A percentile compares a stretch with the other conserved stretches of the same genome.
Evolutionary conservation across 257 asterid species (phyloP).

Genomic region (Catharanthus roseus): DNA sequence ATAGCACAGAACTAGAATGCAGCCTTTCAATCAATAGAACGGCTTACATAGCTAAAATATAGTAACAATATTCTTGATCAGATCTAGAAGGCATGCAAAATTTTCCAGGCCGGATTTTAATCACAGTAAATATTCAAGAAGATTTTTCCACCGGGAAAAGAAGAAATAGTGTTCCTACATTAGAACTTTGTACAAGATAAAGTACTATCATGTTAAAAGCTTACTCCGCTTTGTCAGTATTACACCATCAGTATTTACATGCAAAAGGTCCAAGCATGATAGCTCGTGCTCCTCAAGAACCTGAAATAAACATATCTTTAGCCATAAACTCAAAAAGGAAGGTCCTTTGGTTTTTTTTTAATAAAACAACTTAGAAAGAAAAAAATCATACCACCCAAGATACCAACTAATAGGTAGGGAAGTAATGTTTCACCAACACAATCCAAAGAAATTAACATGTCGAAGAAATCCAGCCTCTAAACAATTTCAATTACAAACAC

Average conservation of each 20-base stretch:
- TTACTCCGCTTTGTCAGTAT: slow-evolving; percentile 83
- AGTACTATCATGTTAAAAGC: slow-evolving; percentile 15
- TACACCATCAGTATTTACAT: slow-evolving; percentile 68
- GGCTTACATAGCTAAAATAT: not conserved
- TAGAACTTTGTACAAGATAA: not conserved
- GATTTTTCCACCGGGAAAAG: not conserved
- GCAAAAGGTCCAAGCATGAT: slow-evolving; percentile 73
- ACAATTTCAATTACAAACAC: slow-evolving; percentile 11
- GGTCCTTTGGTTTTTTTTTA: not conserved
- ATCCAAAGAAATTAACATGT: not conserved
- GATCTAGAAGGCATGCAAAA: not conserved
- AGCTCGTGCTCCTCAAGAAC: slow-evolving; percentile 82
- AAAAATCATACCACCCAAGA: not conserved
- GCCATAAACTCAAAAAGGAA: slow-evolving; percentile 9
- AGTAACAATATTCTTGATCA: not conserved
- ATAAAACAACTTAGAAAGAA: not conserved
- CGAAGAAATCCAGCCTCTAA: not conserved
- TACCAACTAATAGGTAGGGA: not conserved
- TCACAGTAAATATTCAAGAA: not conserved
- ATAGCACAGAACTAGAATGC: not conserved
- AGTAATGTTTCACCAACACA: not conserved
- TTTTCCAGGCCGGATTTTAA: not conserved
- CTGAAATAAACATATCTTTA: slow-evolving; percentile 41
- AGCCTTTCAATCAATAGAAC: not conserved
- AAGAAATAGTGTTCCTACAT: not conserved